Base-by-base conservation (phyloP, 805 yeast species). In the Wickerhamomyces chaumierensis region DNA sequence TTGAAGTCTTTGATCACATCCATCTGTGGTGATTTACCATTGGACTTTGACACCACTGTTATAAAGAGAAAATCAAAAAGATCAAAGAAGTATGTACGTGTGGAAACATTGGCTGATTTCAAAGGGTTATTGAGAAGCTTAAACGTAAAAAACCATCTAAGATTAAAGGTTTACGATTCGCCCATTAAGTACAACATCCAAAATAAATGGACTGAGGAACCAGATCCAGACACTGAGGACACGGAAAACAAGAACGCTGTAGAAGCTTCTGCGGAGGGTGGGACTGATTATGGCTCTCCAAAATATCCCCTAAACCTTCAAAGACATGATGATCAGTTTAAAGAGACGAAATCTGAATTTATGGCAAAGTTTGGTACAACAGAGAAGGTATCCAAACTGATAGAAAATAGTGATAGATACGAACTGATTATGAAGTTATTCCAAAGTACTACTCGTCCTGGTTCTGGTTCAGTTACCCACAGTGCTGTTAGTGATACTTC, bases 31-130 rank as follows among this genome's bases (percentile, higher is more conserved):
- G 34, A 14, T 2, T 20, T 18, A 13, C 35, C 19, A 13, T 6
- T 21, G 6, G 11, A 11, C 11, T 21, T 7, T 11, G 31, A 28
- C n/a, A 14, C 31, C 6, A 13, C 13, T 13, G 31, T 28, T n/a
- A 28, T 46, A 31, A 25, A 37, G n/a, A 41, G 49, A 38, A 41
- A 42, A 35, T 46, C 49, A 7, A 46, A 43, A 39, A 34, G 39
- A 29, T 19, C 36, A 18, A 41, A 42, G 32, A 39, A 42, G 8
- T 46, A 43, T 27, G 41, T 42, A 3, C 18, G 27, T 5, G 17
- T 46, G 19, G 31, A 37, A 9, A 18, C 37, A 12, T 34, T 17
- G 3, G 23, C 35, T 14, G 49, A 46, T 38, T 46, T 37, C 35
- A 43, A 36, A 37, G 25, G 35, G 4, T 19, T 46, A 20, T 35